phyloP scores from a whole-genome alignment of 441 rosid species.

The Erodium moschatum region DNA sequence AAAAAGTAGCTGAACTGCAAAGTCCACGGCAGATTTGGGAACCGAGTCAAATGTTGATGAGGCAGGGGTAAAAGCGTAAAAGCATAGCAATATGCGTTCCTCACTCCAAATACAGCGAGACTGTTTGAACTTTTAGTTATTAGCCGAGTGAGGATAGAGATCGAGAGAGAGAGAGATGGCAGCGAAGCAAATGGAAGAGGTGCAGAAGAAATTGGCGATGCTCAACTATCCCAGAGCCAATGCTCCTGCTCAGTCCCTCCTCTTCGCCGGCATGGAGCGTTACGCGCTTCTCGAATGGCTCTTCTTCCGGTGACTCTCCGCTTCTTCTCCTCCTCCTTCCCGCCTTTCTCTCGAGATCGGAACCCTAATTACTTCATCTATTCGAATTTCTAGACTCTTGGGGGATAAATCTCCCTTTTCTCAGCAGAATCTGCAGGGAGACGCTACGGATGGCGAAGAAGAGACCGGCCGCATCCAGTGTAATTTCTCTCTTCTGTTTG shows the following conservation, averaged over 20 bases:
- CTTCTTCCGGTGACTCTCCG: conserved; percentile 56
- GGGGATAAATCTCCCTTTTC: conserved; percentile 97
- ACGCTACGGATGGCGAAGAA: conserved; percentile 81
- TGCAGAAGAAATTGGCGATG: conserved; percentile 57
- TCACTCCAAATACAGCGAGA: no score
- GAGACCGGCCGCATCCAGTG: conserved; percentile 89
- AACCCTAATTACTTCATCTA: background rate
- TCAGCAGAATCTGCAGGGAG: conserved; percentile 79
- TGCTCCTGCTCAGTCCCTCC: conserved; percentile 94
- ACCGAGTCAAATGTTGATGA: no score
- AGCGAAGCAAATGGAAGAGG: conserved; percentile 87
- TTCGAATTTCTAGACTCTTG: conserved; percentile 43
- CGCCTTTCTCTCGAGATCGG: background rate
- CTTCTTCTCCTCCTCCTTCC: background rate
- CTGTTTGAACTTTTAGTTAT: no score
- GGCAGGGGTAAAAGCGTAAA: no score
- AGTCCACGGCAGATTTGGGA: no score
- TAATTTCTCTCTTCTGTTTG: conserved; percentile 13
- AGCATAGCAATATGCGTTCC: no score
- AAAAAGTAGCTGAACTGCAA: no score
- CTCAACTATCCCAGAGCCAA: conserved; percentile 67
- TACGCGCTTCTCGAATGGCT: conserved; percentile 97
- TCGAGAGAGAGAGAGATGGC: conserved; percentile 39
- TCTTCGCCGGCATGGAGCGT: conserved; percentile 97
- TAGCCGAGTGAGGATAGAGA: no score